Conservation (phyloP, 2,329 filamentous ascomycete genomes). For the Tolypocladium cylindrosporum region DNA sequence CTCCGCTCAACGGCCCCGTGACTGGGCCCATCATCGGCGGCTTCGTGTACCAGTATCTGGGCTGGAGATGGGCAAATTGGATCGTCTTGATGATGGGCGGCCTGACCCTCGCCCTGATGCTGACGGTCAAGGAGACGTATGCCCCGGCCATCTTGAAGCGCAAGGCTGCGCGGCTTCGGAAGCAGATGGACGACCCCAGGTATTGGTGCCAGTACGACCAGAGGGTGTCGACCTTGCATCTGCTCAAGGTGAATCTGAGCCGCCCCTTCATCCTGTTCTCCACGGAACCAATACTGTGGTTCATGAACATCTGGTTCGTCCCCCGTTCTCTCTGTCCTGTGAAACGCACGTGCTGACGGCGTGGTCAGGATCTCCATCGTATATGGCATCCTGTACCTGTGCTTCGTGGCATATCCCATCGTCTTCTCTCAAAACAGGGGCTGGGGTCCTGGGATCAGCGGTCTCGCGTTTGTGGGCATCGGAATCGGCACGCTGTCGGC, state of each 20-base stretch:
- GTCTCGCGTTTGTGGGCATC: conserved; percentile 68
- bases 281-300: conserved; percentile 73
- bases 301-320: conserved; percentile 54
- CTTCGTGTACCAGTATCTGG: conserved; percentile 59
- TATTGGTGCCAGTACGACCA: conserved; percentile 79
- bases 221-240: conserved; percentile 48
- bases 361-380: conserved; percentile 60
- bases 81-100: conserved; percentile 64
- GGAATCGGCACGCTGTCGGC: conserved; percentile 53
- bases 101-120: conserved; percentile 47
- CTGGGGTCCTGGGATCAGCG: conserved; percentile 64
- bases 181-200: conserved; percentile 58
- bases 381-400: conserved; percentile 81
- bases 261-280: conserved; percentile 69
- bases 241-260: conserved; percentile 66
- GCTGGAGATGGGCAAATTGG: conserved; percentile 87
- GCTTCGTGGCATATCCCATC: conserved; percentile 83
- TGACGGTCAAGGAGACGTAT: conserved; percentile 64
- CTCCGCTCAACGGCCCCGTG: conserved; percentile 67
- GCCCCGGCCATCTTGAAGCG: conserved; percentile 58
- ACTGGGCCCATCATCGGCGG: conserved; percentile 52
- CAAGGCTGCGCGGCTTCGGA: conserved; percentile 53
- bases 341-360: not conserved
- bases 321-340: not conserved
- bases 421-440: conserved; percentile 67